Evolutionary conservation across 192 early-diverging fungal genomes (phyloP).

Genomic region (Borealophlyctis nickersoniae): DNA sequence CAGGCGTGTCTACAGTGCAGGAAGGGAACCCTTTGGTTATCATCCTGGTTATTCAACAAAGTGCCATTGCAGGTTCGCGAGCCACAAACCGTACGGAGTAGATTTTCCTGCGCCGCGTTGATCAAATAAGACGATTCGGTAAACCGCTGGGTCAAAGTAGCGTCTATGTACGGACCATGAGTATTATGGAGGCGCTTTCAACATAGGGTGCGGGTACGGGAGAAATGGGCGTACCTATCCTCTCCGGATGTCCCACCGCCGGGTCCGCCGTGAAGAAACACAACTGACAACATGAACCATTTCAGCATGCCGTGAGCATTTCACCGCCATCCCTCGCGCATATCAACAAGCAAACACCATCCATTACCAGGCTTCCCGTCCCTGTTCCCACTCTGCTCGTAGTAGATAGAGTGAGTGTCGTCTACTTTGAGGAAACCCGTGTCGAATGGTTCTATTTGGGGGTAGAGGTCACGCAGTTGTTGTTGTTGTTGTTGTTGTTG

Average conservation of each 20-base stretch:
- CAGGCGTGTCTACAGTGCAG: conserved; percentile 37
- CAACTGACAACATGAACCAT: no score
- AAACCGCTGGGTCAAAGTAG: conserved; percentile 57
- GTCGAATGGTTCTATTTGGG: conserved; percentile 50
- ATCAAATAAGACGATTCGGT: conserved; percentile 66
- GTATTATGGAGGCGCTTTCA: background rate
- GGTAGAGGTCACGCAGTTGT: conserved; percentile 32
- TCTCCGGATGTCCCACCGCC: conserved; percentile 57
- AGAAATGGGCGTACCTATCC: conserved; percentile 33
- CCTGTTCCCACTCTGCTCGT: conserved; percentile 64
- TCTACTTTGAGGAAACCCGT: conserved; percentile 55
- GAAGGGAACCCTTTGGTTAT: no score
- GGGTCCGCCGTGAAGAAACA: conserved; percentile 59
- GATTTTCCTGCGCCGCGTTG: conserved; percentile 68
- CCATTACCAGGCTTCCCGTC: conserved; percentile 36
- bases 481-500: conserved; percentile 7
- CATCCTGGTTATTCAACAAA: background rate
- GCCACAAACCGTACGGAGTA: conserved; percentile 50
- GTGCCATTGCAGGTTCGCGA: background rate
- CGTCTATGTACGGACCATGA: no score
- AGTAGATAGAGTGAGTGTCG: conserved; percentile 57
- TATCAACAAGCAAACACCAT: conserved; percentile 28
- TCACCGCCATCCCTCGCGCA: conserved; percentile 30
- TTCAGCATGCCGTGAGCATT: background rate
- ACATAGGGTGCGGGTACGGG: conserved; percentile 28